Evolutionary conservation across 352 stramenopile genomes (phyloP).

Genomic region (Poterioochromonas sp.): DNA sequence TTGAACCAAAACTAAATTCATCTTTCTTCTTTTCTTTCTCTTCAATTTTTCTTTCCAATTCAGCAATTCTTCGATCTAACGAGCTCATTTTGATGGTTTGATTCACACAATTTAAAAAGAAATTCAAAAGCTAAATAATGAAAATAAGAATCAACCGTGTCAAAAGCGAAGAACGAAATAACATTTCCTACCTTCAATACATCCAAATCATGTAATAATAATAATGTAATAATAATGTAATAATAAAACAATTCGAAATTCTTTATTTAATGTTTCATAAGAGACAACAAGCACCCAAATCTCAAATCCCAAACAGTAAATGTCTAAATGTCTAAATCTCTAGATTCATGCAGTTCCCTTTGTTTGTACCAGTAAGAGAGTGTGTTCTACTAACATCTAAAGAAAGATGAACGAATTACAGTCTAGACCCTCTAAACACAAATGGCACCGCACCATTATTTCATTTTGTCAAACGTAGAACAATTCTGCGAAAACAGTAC

Average conservation of each 20-base stretch:
- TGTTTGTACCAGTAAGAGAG: constrained; percentile 13
- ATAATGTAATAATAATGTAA: constrained; percentile 19
- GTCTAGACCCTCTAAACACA: constrained; percentile 11
- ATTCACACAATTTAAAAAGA: no score
- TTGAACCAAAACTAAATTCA: no score
- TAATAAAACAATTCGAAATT: constrained; percentile 19
- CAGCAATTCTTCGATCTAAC: no score
- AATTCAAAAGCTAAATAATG: constrained; percentile 18
- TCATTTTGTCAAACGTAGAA: constrained; percentile 15
- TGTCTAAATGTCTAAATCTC: constrained; percentile 15
- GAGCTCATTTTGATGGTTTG: no score
- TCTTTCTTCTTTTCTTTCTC: no score
- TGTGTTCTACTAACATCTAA: constrained; percentile 15
- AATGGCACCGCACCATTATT: constrained; percentile 11
- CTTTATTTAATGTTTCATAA: constrained; percentile 19
- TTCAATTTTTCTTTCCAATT: no score
- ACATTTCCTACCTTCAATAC: constrained; percentile 14
- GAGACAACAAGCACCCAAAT: constrained; percentile 11
- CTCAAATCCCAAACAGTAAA: constrained; percentile 14
- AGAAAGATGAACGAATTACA: constrained; percentile 15
- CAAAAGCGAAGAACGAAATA: constrained; percentile 14
- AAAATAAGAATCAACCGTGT: constrained; percentile 15
- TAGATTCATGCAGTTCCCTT: constrained; percentile 13
- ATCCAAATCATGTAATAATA: constrained; percentile 18
- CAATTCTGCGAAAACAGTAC: constrained; percentile 13